Conservation (phyloP, 2,329 filamentous ascomycete genomes). For the Macroventuria anomochaeta region DNA sequence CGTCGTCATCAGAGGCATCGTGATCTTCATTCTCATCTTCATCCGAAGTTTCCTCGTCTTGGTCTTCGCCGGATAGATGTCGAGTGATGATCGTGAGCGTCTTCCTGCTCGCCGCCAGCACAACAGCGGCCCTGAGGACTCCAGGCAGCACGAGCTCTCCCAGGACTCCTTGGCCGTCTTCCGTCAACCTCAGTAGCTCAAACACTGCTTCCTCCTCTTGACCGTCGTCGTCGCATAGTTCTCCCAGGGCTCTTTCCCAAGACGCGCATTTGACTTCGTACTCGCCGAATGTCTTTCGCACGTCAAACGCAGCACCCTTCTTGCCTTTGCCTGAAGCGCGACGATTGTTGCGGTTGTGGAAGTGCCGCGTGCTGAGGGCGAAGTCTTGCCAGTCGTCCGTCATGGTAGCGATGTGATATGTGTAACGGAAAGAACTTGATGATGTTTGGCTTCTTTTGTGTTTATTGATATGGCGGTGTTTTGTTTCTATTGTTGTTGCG, state of each 20-base stretch:
- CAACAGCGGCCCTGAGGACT: constrained; percentile 19
- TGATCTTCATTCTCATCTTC: background rate
- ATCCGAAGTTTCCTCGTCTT: constrained; percentile 7
- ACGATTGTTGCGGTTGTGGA: constrained; percentile 30
- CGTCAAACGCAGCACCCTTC: constrained; percentile 25
- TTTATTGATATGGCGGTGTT: background rate
- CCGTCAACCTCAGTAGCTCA: constrained; percentile 30
- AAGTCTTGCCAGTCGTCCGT: constrained; percentile 38
- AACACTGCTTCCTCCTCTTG: constrained; percentile 17
- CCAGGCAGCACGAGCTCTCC: constrained; percentile 27
- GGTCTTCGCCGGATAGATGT: constrained; percentile 4
- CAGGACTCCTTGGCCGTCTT: constrained; percentile 28
- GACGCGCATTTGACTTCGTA: constrained; percentile 31
- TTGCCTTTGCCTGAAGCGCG: constrained; percentile 20
- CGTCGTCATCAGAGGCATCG: background rate
- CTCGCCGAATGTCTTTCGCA: constrained; percentile 32
- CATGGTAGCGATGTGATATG: constrained; percentile 6
- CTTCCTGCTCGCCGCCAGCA: constrained; percentile 29
- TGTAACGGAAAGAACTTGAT: background rate
- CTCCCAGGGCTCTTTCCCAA: constrained; percentile 21
- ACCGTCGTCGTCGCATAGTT: background rate
- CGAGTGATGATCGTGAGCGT: constrained; percentile 18
- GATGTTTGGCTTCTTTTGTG: background rate
- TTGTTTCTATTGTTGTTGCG: background rate
- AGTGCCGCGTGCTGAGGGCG: constrained; percentile 32